Percentiles rank a stretch among this genome's conserved stretches.
These are phyloP conservation scores for Dactylis glomerata DNA, from an alignment of 176 grass and related monocot species.

Conservation along the genomic window DNA sequence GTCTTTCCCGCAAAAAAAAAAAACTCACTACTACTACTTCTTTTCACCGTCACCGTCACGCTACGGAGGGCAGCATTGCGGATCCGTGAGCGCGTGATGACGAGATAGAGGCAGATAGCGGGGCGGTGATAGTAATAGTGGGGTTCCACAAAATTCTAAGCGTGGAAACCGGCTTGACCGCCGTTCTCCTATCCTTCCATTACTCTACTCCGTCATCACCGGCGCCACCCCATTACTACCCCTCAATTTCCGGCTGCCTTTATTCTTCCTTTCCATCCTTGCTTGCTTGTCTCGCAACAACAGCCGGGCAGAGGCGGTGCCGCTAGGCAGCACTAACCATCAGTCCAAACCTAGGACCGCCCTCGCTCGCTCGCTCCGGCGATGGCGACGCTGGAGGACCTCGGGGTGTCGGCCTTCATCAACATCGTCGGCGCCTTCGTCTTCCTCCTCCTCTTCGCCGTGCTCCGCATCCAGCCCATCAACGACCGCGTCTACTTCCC, in stretches of 20 bases:
- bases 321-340: not conserved
- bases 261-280: not conserved
- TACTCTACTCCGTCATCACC: not conserved
- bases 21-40: too few species aligned
- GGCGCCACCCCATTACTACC: too few species aligned
- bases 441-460: constrained; percentile 88
- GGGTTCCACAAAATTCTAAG: not conserved
- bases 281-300: not conserved
- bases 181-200: not conserved
- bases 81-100: too few species aligned
- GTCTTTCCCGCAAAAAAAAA: too few species aligned
- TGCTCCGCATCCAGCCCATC: constrained; percentile 85
- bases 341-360: not conserved
- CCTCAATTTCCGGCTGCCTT: not conserved
- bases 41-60: too few species aligned
- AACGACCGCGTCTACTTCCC: constrained; percentile 97
- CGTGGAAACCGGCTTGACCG: not conserved
- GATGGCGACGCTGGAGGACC: constrained; percentile 89
- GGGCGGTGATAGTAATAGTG: not conserved
- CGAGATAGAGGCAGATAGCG: too few species aligned
- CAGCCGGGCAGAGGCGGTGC: too few species aligned
- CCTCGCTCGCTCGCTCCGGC: too few species aligned
- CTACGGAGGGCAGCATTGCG: too few species aligned
- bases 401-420: constrained; percentile 93
- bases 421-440: constrained; percentile 77